Evolutionary conservation across 1,284 basidiomycete species (phyloP).

Genomic region (Coniferiporia sulphurascens): DNA sequence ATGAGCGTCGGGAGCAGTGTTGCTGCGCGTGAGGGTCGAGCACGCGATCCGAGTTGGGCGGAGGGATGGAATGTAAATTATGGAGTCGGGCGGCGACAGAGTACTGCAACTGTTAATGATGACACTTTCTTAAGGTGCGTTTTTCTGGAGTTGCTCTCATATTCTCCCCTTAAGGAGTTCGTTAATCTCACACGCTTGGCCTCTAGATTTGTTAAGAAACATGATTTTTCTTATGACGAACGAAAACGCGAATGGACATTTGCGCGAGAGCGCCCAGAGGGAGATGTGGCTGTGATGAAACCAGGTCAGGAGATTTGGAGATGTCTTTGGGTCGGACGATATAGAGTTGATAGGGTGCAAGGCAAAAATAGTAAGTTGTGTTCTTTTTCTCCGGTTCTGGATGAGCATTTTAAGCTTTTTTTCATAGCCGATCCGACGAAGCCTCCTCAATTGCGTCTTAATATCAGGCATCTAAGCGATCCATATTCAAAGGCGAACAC

Average conservation of each 20-base stretch:
- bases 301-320: constrained; percentile 63
- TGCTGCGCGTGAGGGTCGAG: constrained; percentile 21
- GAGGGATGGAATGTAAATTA: constrained; percentile 19
- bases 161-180: background rate
- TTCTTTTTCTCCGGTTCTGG: constrained; percentile 12
- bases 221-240: constrained; percentile 44
- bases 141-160: background rate
- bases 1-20: constrained; percentile 13
- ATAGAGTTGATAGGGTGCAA: constrained; percentile 47
- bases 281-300: constrained; percentile 24
- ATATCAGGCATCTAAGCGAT: constrained; percentile 51
- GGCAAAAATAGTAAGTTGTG: constrained; percentile 16
- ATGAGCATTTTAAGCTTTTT: constrained; percentile 4
- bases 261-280: constrained; percentile 47
- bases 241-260: constrained; percentile 59
- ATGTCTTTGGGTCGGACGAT: constrained; percentile 59
- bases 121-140: constrained; percentile 53
- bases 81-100: constrained; percentile 39
- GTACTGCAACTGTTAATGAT: constrained; percentile 46
- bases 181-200: background rate
- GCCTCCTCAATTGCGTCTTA: constrained; percentile 61
- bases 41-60: constrained; percentile 17
- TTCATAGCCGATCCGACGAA: constrained; percentile 44
- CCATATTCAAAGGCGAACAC: constrained; percentile 38
- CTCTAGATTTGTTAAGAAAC: constrained; percentile 24